phyloP scores from a whole-genome alignment of 2,329 filamentous ascomycete genomes.

The Chrysoporthe austroafricana region DNA sequence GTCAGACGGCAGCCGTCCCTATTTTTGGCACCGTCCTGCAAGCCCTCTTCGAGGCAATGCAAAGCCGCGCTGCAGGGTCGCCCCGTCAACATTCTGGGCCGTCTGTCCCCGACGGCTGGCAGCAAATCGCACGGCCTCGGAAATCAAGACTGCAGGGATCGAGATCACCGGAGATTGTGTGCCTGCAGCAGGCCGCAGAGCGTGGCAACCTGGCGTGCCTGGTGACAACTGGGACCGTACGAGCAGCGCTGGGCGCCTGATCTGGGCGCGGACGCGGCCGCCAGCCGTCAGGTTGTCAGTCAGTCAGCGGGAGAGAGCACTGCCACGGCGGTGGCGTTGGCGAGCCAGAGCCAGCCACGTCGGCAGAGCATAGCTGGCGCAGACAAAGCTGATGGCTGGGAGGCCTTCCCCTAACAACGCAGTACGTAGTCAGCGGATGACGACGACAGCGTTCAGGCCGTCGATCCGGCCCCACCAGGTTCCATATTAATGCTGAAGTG shows the following conservation, averaged over 20 bases:
- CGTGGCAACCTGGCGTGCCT: background rate
- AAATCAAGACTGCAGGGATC: background rate
- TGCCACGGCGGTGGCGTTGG: too few relatives aligned
- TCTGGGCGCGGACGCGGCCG: background rate
- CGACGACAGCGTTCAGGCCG: conserved; percentile 2
- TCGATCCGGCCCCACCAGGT: conserved; percentile 10
- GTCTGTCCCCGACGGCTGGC: background rate
- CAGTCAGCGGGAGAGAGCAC: background rate
- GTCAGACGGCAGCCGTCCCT: conserved; percentile 1
- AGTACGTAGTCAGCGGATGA: conserved; percentile 3
- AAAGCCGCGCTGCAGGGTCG: background rate
- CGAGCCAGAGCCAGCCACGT: background rate
- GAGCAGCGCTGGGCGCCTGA: background rate
- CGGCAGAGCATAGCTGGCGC: background rate
- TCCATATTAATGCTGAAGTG: conserved; percentile 4
- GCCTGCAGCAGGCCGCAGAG: background rate
- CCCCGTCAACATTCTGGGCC: background rate
- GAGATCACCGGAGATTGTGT: background rate
- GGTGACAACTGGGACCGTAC: background rate
- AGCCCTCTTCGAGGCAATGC: background rate
- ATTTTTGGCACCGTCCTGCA: conserved; percentile 6
- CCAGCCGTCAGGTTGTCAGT: background rate
- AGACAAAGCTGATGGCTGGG: conserved; percentile 2
- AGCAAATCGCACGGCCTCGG: background rate
- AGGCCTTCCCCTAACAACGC: background rate